Percentiles rank a stretch among this genome's conserved stretches.
Evolutionary conservation across 2,329 filamentous ascomycete genomes (phyloP).

Genomic region (Colletotrichum graminicola): DNA sequence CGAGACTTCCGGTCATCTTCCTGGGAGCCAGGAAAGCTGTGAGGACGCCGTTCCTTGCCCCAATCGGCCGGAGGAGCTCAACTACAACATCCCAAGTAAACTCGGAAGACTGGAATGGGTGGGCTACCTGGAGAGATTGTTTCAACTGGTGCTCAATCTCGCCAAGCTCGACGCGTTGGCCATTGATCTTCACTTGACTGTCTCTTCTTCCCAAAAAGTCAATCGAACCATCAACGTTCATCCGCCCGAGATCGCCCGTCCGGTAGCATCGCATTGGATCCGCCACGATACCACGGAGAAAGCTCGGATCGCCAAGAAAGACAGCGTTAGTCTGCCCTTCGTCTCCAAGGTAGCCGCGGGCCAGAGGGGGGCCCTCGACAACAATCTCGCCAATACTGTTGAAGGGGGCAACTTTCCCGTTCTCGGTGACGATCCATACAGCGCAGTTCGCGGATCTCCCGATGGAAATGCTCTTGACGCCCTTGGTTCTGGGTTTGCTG

Average conservation of each 20-base stretch:
- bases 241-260: constrained; percentile 31
- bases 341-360: constrained; percentile 38
- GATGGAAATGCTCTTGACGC: constrained; percentile 24
- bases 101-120: background rate
- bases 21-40: constrained; percentile 5
- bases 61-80: constrained; percentile 7
- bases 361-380: constrained; percentile 46
- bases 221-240: constrained; percentile 36
- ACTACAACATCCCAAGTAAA: constrained; percentile 20
- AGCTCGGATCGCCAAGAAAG: constrained; percentile 24
- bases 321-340: constrained; percentile 11
- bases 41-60: background rate
- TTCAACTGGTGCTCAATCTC: constrained; percentile 44
- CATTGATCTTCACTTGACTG: constrained; percentile 42
- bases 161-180: constrained; percentile 42
- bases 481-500: constrained; percentile 13
- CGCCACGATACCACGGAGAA: constrained; percentile 19
- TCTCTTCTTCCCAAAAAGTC: constrained; percentile 41
- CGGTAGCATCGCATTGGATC: constrained; percentile 31
- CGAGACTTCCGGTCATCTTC: accelerated
- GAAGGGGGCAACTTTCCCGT: constrained; percentile 43
- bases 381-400: constrained; percentile 47
- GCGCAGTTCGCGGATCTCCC: constrained; percentile 23
- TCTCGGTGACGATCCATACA: constrained; percentile 46
- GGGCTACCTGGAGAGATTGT: background rate